Percentiles rank a stretch among this genome's conserved stretches.
Conservation (phyloP, 108 stramenopile species). For the Stephanodiscus triporus region DNA sequence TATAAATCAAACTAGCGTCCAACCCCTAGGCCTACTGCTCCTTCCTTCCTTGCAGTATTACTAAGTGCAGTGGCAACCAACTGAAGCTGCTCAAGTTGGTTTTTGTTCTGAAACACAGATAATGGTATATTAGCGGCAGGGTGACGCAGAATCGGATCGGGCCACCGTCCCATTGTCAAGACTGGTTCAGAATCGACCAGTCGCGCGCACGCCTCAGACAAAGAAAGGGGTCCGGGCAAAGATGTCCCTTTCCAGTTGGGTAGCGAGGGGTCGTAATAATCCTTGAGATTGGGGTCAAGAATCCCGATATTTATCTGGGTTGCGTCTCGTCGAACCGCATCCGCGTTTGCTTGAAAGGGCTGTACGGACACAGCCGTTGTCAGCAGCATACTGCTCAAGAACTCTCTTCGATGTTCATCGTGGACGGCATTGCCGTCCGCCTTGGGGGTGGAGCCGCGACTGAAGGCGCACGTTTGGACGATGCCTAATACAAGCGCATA, state of each 20-base stretch:
- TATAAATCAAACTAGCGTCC: slow-evolving; percentile 71
- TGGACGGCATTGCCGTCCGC: too few relatives aligned
- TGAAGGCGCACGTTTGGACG: too few relatives aligned
- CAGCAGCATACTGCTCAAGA: too few relatives aligned
- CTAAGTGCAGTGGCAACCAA: slow-evolving; percentile 48
- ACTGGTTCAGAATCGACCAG: not conserved
- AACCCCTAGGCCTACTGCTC: slow-evolving; percentile 86
- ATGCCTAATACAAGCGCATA: too few relatives aligned
- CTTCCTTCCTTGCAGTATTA: slow-evolving; percentile 59
- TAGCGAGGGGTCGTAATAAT: slow-evolving; percentile 17
- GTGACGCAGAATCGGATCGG: slow-evolving; percentile 77
- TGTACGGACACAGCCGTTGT: too few relatives aligned
- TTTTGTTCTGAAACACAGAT: slow-evolving; percentile 16
- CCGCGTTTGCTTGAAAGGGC: too few relatives aligned
- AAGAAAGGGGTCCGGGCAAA: slow-evolving; percentile 24
- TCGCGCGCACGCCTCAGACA: slow-evolving; percentile 24
- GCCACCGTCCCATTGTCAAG: slow-evolving; percentile 75
- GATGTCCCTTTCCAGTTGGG: slow-evolving; percentile 41
- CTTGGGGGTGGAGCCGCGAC: too few relatives aligned
- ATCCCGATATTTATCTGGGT: too few relatives aligned
- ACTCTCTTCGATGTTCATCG: too few relatives aligned
- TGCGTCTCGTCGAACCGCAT: too few relatives aligned
- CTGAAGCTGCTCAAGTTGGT: slow-evolving; percentile 18
- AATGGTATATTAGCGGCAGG: slow-evolving; percentile 42
- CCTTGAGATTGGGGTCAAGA: slow-evolving; percentile 9